Base-by-base conservation (phyloP, 768 basidiomycete species). In the Phylloporus rhodoxanthus region DNA sequence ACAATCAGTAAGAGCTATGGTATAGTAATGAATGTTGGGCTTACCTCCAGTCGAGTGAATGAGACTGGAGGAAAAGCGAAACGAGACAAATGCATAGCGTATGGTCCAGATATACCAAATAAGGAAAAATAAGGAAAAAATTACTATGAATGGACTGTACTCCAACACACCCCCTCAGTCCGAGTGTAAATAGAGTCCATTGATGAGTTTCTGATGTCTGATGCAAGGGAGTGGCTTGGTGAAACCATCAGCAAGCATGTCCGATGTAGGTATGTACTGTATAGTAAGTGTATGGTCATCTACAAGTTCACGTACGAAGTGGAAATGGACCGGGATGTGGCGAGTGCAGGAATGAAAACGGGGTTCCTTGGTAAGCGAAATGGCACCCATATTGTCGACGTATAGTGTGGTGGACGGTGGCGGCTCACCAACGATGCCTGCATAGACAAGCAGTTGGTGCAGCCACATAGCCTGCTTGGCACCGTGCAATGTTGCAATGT, bases 221-320 rank as follows among this genome's bases (percentile, higher is more conserved):
- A n/a, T n/a, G n/a, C n/a, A n/a, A n/a, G n/a, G n/a, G n/a, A 74
- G 64, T 0, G 66, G 51, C 50, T 78, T 78, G 0, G 72, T 77
- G 41, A 76, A 66, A 25, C 70, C 53, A 47, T 77, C 68, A 5
- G 73, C 70, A 0, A 63, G n/a, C 47, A 72, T 75, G 19, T 68
- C 59, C 4, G 52, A 39, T 0, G 72, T 70, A 1, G 56, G 50
- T 19, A 73, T 55, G 52, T 72, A 68, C 9, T 32, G 23, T 3
- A 75, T 23, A 0, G 11, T 17, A 20, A 76, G 32, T 0, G 62
- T 51, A 1, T 58, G 46, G 8, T 54, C 42, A 4, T 64, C 56
- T 4, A 75, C 57, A 1, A 50, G 51, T 49, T 77, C 65, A 1
- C 68, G 62, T n/a, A 75, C 49, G 46, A 63, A 72, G 51, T 77